Conservation (phyloP, 768 basidiomycete genomes). For the Boletus rufocinnamomeus region DNA sequence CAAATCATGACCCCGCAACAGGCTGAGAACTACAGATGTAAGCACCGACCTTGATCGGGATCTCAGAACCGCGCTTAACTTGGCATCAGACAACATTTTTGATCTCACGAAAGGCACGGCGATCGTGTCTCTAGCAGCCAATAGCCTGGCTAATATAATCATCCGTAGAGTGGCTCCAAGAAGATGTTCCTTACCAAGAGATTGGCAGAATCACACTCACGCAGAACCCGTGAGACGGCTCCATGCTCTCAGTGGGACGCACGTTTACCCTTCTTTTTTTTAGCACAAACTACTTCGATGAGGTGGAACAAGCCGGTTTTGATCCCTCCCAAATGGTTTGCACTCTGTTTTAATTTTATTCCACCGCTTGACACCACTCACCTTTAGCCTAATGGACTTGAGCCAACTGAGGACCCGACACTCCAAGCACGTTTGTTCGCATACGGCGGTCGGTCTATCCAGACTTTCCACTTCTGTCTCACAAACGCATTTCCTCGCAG, state of each 20-base stretch:
- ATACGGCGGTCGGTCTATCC: conserved; percentile 44
- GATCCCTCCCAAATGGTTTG: conserved; percentile 51
- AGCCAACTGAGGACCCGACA: conserved; percentile 57
- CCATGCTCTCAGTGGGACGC: neutral
- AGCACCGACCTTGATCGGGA: neutral
- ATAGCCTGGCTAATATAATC: neutral
- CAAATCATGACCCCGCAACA: neutral
- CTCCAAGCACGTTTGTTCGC: conserved; percentile 60
- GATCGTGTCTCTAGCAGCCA: neutral
- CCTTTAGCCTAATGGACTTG: conserved; percentile 37
- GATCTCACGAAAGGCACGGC: conserved; percentile 48
- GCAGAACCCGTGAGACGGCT: conserved; percentile 37
- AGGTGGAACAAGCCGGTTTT: conserved; percentile 48
- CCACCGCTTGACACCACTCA: neutral
- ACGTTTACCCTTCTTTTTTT: neutral
- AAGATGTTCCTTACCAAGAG: conserved; percentile 37
- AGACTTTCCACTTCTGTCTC: neutral
- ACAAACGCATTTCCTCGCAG: conserved; percentile 9
- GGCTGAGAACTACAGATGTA: neutral
- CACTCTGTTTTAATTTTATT: neutral
- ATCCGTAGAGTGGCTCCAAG: conserved; percentile 37
- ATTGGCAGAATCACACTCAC: conserved; percentile 41
- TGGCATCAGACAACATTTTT: conserved; percentile 45
- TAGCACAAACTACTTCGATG: conserved; percentile 35
- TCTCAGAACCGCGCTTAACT: neutral